A percentile compares a stretch with the other conserved stretches of the same genome.
These are phyloP conservation scores for Phylloporus scabripes DNA, from an alignment of 768 basidiomycete species.

Conservation along the genomic window DNA sequence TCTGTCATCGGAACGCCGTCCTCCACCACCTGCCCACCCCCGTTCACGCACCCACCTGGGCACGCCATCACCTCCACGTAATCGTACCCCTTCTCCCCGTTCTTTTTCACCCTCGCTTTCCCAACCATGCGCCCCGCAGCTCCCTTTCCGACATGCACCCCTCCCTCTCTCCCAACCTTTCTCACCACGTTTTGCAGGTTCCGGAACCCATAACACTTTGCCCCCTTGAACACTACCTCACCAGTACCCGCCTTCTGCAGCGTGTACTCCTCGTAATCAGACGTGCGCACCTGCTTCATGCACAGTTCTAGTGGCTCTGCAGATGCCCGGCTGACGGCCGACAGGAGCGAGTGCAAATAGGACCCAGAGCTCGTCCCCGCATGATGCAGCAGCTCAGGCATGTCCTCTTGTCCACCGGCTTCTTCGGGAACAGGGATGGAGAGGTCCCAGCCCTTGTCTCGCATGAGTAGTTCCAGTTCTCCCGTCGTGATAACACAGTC, in stretches of 20 bases:
- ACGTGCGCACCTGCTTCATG: slow-evolving; percentile 57
- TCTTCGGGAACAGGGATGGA: slow-evolving; percentile 52
- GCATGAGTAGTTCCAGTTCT: slow-evolving; percentile 82
- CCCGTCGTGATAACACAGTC: slow-evolving; percentile 98
- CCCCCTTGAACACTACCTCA: slow-evolving; percentile 79
- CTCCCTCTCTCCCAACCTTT: slow-evolving; percentile 82
- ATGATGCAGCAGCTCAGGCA: slow-evolving; percentile 76
- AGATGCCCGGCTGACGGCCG: slow-evolving; percentile 42
- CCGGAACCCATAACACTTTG: slow-evolving; percentile 95
- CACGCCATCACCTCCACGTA: slow-evolving; percentile 99
- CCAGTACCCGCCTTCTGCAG: slow-evolving; percentile 43
- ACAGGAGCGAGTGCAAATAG: slow-evolving; percentile 78
- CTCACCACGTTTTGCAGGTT: slow-evolving; percentile 96
- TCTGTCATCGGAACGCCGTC: slow-evolving; percentile 43
- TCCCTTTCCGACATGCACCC: slow-evolving; percentile 66
- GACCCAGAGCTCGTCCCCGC: slow-evolving; percentile 89
- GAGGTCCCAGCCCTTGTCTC: slow-evolving; percentile 77
- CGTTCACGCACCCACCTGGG: slow-evolving; percentile 95
- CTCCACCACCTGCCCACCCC: slow-evolving; percentile 77
- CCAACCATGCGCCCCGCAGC: slow-evolving; percentile 46
- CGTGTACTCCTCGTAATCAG: slow-evolving; percentile 75
- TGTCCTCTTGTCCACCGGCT: slow-evolving; percentile 19
- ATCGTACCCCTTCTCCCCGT: slow-evolving; percentile 57
- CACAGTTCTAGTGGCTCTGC: slow-evolving; percentile 43
- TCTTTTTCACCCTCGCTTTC: slow-evolving; percentile 30